Evolutionary conservation across 139 green algal genomes (phyloP), one percentile per base, ranked within the genome.

Genomic region (Eudorina sp.): DNA sequence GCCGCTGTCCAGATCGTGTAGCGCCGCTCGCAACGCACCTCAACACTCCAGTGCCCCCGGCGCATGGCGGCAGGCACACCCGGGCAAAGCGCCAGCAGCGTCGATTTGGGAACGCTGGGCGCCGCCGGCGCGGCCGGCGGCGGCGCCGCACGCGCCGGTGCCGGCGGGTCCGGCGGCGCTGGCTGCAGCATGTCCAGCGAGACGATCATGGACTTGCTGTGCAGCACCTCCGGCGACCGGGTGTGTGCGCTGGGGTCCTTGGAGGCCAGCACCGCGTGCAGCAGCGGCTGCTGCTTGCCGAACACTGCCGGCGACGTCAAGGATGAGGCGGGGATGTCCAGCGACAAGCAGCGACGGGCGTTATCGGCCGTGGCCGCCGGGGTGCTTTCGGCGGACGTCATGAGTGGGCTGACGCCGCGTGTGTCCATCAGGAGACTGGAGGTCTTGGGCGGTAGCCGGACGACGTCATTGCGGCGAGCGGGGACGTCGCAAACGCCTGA

Each of bases 11-110:
- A n/a, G n/a, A n/a, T n/a, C n/a, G n/a, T n/a, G n/a, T n/a, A n/a
- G n/a, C n/a, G n/a, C n/a, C n/a, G n/a, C n/a, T n/a, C n/a, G n/a
- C n/a, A n/a, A n/a, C n/a, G n/a, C 62, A 86, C 80, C 80, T 86
- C 80, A 3, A 86, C 53, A 29, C 80, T 38, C 80, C 80, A 86
- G 0, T 34, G 7, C 41, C 25, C 13, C 16, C 80, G 60, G 23
- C 43, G 60, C 80, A 86, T 86, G 27, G 60, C 80, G 3, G 41
- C 80, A 4, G 80, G 80, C 4, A 46, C 19, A 16, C 60, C 80
- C 1, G 80, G 80, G 41, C 80, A 86, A 40, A 86, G 23, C 16
- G 80, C 80, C 9, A 86, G 60, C 40, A 86, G 60, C 58, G 51
- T 76, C 1, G 27, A n/a, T 73, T 31, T 75, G 25, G 5, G 55